Percentiles rank a stretch among this genome's conserved stretches.
phyloP scores from a whole-genome alignment of 2,329 filamentous ascomycete species.

The Penicillium griseofulvum region DNA sequence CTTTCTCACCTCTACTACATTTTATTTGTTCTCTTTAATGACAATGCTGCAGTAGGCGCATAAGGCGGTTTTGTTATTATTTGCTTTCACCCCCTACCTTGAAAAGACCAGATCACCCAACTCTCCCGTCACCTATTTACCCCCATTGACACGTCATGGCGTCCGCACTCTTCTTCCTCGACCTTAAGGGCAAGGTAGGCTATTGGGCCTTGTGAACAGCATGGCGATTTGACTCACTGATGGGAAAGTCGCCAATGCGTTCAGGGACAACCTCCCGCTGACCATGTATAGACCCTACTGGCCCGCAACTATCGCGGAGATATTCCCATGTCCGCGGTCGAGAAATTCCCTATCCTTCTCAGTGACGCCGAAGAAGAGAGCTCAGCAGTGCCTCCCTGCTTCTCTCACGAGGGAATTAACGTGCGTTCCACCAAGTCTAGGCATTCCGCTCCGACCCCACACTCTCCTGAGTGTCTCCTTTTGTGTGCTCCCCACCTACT shows the following conservation, averaged over 20 bases:
- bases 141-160: constrained; percentile 65
- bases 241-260: constrained; percentile 19
- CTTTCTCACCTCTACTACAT: neutral
- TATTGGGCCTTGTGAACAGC: neutral
- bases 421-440: constrained; percentile 52
- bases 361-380: constrained; percentile 99
- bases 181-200: constrained; percentile 97
- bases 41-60: constrained; percentile 12
- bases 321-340: constrained; percentile 97
- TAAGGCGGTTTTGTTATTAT: constrained; percentile 4
- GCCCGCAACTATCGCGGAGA: constrained; percentile 98
- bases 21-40: neutral
- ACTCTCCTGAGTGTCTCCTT: constrained; percentile 12
- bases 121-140: constrained; percentile 6
- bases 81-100: neutral
- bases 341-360: constrained; percentile 93
- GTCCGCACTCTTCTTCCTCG: constrained; percentile 96
- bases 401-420: constrained; percentile 98
- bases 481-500: constrained; percentile 14
- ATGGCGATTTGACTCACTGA: neutral
- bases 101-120: constrained; percentile 6
- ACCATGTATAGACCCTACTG: constrained; percentile 73
- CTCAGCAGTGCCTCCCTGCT: constrained; percentile 93
- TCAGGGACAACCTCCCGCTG: constrained; percentile 16
- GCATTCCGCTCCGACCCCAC: constrained; percentile 3